Percentiles rank a stretch among this genome's conserved stretches.
phyloP scores from a whole-genome alignment of 768 basidiomycete species.

The Sporobolomyces pararoseus region DNA sequence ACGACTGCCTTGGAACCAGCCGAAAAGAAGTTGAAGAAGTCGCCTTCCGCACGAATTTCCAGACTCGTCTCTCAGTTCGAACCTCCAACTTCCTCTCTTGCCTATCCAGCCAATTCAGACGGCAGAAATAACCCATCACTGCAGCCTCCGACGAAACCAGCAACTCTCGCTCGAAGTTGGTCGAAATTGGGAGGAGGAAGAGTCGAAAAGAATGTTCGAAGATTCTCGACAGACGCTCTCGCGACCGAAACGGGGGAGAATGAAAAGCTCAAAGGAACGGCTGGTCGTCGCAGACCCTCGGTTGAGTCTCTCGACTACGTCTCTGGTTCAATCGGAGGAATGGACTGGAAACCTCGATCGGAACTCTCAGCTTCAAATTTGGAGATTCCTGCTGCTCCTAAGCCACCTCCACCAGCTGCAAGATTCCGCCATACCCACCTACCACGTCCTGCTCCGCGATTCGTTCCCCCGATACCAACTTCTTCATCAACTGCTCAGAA shows the following conservation, averaged over 20 bases:
- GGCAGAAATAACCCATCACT: no score
- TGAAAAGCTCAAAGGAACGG: background rate
- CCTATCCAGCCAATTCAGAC: no score
- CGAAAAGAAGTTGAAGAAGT: background rate
- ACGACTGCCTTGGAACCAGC: no score
- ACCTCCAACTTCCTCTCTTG: background rate
- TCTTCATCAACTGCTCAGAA: background rate
- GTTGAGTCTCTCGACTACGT: background rate
- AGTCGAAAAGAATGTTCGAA: background rate
- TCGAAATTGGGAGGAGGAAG: background rate
- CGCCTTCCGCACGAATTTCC: conserved; percentile 11
- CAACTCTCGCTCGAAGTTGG: background rate
- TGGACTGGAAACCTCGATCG: conserved; percentile 17
- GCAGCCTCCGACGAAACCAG: background rate
- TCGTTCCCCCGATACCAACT: no score
- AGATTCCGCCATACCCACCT: background rate
- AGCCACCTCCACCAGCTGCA: no score
- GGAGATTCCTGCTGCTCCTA: background rate
- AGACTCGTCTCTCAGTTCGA: conserved; percentile 26
- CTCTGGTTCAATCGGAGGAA: background rate
- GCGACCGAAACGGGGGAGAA: no score
- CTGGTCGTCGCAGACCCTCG: background rate
- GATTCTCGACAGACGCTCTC: background rate
- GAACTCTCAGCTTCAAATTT: background rate
- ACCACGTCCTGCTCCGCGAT: no score